Evolutionary conservation across 2,329 filamentous ascomycete species (phyloP).

Genomic region (Calonectria crousiana): DNA sequence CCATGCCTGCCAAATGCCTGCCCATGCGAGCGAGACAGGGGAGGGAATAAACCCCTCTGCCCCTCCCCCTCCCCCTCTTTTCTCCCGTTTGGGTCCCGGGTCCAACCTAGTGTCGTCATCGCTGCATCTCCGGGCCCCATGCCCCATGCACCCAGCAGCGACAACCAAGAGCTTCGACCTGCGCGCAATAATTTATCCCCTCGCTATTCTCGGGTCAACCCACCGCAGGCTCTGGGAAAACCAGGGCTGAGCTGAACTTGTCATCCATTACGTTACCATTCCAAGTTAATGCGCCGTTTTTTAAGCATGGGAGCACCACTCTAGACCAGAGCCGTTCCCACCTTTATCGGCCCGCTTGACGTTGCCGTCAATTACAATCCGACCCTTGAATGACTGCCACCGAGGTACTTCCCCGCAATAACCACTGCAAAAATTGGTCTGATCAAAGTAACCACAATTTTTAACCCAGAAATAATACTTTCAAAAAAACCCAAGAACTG

Average conservation of each 20-base stretch:
- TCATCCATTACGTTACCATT: not conserved
- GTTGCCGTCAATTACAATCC: conserved; percentile 2
- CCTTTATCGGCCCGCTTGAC: conserved; percentile 37
- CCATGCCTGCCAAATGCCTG: conserved; percentile 8
- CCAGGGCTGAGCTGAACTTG: conserved; percentile 1
- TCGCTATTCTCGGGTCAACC: conserved; percentile 12
- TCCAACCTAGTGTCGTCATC: conserved; percentile 42
- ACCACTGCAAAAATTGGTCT: too few relatives aligned
- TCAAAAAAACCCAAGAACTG: too few relatives aligned
- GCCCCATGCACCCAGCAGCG: not conserved
- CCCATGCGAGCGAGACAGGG: conserved; percentile 16
- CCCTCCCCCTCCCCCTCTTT: conserved; percentile 41
- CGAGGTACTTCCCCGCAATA: too few relatives aligned
- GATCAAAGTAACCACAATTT: too few relatives aligned
- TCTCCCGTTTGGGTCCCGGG: conserved; percentile 9
- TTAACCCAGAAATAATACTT: too few relatives aligned
- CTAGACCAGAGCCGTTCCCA: conserved; percentile 20
- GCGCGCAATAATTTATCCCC: conserved; percentile 16
- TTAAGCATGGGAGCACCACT: not conserved
- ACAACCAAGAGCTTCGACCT: not conserved
- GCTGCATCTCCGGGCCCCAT: conserved; percentile 22
- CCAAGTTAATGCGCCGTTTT: not conserved
- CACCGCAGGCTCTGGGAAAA: not conserved
- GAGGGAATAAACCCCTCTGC: conserved; percentile 28
- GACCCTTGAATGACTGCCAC: too few relatives aligned